Conservation (phyloP, 2,329 filamentous ascomycete genomes). For the Chaetomium olivaceum region DNA sequence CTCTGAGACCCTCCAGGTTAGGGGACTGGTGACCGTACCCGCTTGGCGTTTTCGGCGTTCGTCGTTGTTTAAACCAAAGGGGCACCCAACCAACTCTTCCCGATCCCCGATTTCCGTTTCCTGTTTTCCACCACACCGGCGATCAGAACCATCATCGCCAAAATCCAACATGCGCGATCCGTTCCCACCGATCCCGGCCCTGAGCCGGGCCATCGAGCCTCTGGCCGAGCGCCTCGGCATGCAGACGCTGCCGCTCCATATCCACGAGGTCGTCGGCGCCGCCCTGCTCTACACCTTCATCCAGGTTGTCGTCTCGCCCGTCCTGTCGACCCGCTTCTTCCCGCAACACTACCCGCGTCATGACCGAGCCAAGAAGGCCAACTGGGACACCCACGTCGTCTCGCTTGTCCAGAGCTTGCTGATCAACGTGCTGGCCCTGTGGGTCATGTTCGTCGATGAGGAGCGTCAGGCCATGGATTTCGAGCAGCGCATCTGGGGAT, state of each 20-base stretch:
- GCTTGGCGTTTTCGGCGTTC: neutral
- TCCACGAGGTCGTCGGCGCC: conserved; percentile 72
- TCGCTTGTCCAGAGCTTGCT: conserved; percentile 75
- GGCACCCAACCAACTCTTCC: neutral
- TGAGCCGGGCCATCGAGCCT: conserved; percentile 60
- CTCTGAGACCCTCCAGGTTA: neutral
- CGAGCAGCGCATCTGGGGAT: conserved; percentile 73
- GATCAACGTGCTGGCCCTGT: conserved; percentile 73
- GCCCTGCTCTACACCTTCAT: conserved; percentile 69
- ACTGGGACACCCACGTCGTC: conserved; percentile 85
- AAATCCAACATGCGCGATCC: conserved; percentile 65
- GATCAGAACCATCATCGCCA: neutral
- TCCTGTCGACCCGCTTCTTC: conserved; percentile 62
- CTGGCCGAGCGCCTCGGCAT: conserved; percentile 63
- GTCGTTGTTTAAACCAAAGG: neutral
- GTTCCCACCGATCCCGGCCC: conserved; percentile 63
- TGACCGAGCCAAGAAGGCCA: conserved; percentile 65
- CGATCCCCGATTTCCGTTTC: neutral
- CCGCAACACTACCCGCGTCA: conserved; percentile 63
- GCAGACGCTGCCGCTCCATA: conserved; percentile 69
- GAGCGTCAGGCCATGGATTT: conserved; percentile 67
- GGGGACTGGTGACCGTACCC: conserved; percentile 10
- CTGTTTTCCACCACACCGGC: neutral
- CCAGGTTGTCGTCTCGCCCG: conserved; percentile 66
- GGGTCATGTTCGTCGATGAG: conserved; percentile 67